A percentile compares a stretch with the other conserved stretches of the same genome.
Evolutionary conservation across 805 yeast genomes (phyloP).

Genomic region (Wickerhamomyces xylosicus): DNA sequence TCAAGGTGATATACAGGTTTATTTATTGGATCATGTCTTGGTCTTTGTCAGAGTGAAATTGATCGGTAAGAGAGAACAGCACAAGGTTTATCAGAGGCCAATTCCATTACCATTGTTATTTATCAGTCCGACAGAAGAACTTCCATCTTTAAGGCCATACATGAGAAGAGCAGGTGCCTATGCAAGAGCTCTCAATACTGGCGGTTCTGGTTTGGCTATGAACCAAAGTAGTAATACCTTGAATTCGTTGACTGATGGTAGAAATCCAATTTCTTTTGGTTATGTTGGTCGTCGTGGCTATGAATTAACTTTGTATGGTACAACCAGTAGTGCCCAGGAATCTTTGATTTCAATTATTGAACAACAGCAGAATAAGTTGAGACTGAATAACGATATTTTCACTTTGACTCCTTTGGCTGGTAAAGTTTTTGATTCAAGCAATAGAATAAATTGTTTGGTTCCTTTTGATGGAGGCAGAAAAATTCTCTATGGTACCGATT

Average conservation of each 20-base stretch:
- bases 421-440: constrained; percentile 59
- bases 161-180: constrained; percentile 25
- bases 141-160: constrained; percentile 44
- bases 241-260: constrained; percentile 16
- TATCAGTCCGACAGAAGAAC: constrained; percentile 69
- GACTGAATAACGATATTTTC: constrained; percentile 68
- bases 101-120: constrained; percentile 71
- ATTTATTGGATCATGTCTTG: constrained; percentile 80
- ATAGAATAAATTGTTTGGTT: constrained; percentile 82
- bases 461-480: constrained; percentile 94
- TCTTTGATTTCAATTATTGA: constrained; percentile 73
- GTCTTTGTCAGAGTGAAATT: constrained; percentile 78
- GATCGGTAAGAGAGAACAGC: constrained; percentile 83
- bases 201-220: not conserved
- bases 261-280: constrained; percentile 36
- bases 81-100: constrained; percentile 84
- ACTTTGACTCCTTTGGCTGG: constrained; percentile 68
- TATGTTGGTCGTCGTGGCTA: constrained; percentile 40
- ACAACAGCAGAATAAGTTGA: constrained; percentile 66
- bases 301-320: constrained; percentile 32
- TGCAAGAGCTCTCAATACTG: constrained; percentile 15
- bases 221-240: constrained; percentile 5
- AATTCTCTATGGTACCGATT: constrained; percentile 81
- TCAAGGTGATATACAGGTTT: constrained; percentile 75
- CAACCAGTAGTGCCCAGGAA: constrained; percentile 49